Evolutionary conservation across 2,329 filamentous ascomycete species (phyloP), one percentile per base, ranked within the genome.

Genomic region (Samsoniella hepiali): DNA sequence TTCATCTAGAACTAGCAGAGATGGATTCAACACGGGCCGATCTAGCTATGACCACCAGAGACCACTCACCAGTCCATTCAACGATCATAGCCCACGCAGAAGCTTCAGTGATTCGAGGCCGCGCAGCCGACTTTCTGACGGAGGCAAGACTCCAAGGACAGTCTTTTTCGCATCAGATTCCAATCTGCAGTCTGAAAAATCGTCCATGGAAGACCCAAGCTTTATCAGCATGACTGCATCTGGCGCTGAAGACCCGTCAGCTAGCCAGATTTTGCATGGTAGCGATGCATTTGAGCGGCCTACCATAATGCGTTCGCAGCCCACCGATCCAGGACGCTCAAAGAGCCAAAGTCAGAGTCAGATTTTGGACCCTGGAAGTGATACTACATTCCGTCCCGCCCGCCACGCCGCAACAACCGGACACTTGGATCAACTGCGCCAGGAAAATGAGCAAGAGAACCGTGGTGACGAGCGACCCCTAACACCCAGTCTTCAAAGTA

Each of bases 261-360:
- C 91, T 3, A 98, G 94, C 72, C 93, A 97, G 74, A 97, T 98
- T 44, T 78, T 99, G 9, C 85, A 86, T 60, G 87, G 91, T 40
- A 97, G 93, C 69, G 91, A 95, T 69, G 90, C 97, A 9, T 98
- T 99, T 70, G 88, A 90, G 68, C 88, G 88, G 32, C 92, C 91
- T 29, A 89, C 88, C 0, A 84, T 91, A 68, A 79, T 77, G 15
- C 77, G 77, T 13, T 42, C 62, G 9, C 79, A 80, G 1, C 69
- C 67, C 6, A 45, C 57, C 92, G 17, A 91, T 89, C 0, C 84
- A 93, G 65, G 64, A 22, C 66, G 47, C 17, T 65, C 51, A 56
- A 58, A n/a, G 56, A 69, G 10, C 62, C 64, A 45, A 32, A 69
- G 63, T n/a, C 68, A 63, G 50, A 67, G 49, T 27, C 65, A 64